These are phyloP conservation scores for Alternaria longipes DNA, from an alignment of 2,329 filamentous ascomycete species.

Conservation along the genomic window DNA sequence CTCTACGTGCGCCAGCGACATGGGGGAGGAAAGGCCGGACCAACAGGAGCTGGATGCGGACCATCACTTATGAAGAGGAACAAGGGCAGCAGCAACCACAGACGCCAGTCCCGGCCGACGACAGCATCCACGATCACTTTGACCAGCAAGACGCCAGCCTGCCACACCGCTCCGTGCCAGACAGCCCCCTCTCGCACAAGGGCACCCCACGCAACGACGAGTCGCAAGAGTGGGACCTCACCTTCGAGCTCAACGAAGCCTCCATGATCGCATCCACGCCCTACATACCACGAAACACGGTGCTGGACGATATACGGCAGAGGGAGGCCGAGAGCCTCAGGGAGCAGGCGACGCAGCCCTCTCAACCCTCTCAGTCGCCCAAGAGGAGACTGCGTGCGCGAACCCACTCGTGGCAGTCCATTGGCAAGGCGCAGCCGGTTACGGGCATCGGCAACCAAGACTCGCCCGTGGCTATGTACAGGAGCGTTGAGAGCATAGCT, in stretches of 20 bases:
- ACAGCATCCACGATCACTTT: conserved; percentile 22
- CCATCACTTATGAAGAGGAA: conserved; percentile 45
- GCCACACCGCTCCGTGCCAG: conserved; percentile 54
- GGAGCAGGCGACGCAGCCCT: conserved; percentile 28
- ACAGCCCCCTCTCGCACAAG: conserved; percentile 54
- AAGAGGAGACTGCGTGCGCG: conserved; percentile 31
- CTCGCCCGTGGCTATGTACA: conserved; percentile 47
- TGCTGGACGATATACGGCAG: conserved; percentile 55
- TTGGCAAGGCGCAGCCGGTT: conserved; percentile 40
- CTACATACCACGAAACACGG: conserved; percentile 52
- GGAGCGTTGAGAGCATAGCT: conserved; percentile 45
- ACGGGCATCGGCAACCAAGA: conserved; percentile 38
- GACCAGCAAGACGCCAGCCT: conserved; percentile 43
- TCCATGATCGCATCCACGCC: conserved; percentile 61
- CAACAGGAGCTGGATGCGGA: conserved; percentile 55
- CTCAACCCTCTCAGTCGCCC: conserved; percentile 9
- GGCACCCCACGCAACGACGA: conserved; percentile 38
- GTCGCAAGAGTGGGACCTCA: conserved; percentile 46
- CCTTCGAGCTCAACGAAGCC: conserved; percentile 56
- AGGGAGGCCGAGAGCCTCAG: conserved; percentile 53
- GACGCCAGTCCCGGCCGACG: conserved; percentile 27
- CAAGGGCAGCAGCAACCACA: conserved; percentile 19
- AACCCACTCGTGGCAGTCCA: conserved; percentile 43
- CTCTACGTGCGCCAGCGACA: conserved; percentile 55
- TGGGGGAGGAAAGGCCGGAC: conserved; percentile 59